Evolutionary conservation across 176 grass and related monocot genomes (phyloP).

Genomic region (Phragmites australis): DNA sequence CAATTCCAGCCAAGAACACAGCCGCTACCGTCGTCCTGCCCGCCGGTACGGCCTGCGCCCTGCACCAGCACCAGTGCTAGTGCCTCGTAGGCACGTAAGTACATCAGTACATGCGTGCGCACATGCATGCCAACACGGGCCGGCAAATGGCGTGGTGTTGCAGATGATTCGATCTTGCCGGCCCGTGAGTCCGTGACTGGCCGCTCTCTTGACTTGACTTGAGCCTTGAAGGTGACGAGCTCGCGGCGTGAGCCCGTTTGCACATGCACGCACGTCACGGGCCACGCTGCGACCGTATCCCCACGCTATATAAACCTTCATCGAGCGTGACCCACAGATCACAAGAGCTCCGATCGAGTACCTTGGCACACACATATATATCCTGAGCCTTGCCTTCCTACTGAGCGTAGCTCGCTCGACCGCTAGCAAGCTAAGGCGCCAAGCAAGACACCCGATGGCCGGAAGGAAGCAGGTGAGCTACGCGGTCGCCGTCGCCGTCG

Average conservation of each 20-base stretch:
- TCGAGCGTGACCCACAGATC: neutral
- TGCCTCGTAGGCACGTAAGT: neutral
- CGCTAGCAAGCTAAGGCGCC: neutral
- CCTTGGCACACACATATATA: too few relatives aligned
- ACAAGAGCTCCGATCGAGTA: neutral
- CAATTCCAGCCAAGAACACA: neutral
- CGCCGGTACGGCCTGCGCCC: neutral
- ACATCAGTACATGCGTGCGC: neutral
- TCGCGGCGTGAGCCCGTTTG: conserved; percentile 29
- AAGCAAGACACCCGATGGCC: neutral
- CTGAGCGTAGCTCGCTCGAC: too few relatives aligned
- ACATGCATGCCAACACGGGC: neutral
- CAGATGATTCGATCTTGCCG: conserved; percentile 7
- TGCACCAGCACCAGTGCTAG: neutral
- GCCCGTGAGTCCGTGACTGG: conserved; percentile 40
- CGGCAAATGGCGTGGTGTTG: neutral
- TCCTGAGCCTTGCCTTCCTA: too few relatives aligned
- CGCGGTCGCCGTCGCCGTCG: neutral
- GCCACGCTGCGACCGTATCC: neutral
- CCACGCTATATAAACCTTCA: conserved; percentile 17
- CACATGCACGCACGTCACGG: conserved; percentile 31
- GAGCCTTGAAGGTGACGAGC: conserved; percentile 20
- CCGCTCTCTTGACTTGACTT: neutral
- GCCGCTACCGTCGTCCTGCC: conserved; percentile 12
- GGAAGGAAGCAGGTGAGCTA: neutral